Evolutionary conservation across 768 basidiomycete genomes (phyloP).

Genomic region (Coprinopsis marcescibilis): DNA sequence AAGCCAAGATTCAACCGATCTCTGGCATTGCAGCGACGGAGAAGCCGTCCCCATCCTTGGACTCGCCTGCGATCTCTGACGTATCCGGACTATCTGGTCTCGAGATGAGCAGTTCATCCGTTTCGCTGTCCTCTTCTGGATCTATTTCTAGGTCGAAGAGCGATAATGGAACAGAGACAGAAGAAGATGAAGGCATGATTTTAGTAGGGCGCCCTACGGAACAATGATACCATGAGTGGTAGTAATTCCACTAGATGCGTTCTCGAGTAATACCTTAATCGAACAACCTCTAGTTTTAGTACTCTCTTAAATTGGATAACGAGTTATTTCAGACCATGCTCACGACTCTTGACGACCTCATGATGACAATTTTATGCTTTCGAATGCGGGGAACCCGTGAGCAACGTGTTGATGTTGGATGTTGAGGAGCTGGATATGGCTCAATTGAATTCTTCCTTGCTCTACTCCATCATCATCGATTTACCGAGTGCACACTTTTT

Average conservation of each 20-base stretch:
- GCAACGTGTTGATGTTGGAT: too few species aligned
- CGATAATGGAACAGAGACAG: conserved; percentile 67
- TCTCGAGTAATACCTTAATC: background rate
- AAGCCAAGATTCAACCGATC: conserved; percentile 6
- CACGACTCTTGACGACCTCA: too few species aligned
- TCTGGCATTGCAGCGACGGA: background rate
- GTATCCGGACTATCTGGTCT: conserved; percentile 3
- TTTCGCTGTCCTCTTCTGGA: conserved; percentile 29
- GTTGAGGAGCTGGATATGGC: too few species aligned
- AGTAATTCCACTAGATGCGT: background rate
- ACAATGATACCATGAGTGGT: background rate
- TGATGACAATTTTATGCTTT: background rate
- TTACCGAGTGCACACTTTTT: too few species aligned
- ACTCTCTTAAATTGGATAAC: background rate
- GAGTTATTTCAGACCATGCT: background rate
- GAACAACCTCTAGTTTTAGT: background rate
- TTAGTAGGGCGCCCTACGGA: conserved; percentile 56
- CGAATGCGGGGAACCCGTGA: too few species aligned
- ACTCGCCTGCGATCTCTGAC: conserved; percentile 1
- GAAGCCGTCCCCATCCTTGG: conserved; percentile 4
- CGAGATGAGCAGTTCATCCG: conserved; percentile 17
- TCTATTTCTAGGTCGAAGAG: conserved; percentile 38
- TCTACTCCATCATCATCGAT: too few species aligned
- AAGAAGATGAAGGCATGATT: conserved; percentile 83
- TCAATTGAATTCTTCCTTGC: too few species aligned